phyloP scores from a whole-genome alignment of 1,284 basidiomycete species.

The Puccinia novopanici region DNA sequence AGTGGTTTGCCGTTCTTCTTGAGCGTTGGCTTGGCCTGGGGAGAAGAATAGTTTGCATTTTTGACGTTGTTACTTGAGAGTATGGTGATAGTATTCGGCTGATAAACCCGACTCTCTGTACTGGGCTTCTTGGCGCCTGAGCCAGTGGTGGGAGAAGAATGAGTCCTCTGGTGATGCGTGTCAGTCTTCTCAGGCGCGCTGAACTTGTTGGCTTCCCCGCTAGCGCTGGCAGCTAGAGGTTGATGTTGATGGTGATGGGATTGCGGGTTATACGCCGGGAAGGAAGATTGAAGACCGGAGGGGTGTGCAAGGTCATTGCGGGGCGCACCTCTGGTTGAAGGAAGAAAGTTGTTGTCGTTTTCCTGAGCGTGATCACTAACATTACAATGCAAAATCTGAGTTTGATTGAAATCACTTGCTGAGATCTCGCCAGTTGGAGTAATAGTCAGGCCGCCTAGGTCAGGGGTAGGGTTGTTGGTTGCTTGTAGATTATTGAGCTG shows the following conservation, averaged over 20 bases:
- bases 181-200: neutral
- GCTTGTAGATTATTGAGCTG: too few relatives aligned
- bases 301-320: slow-evolving; percentile 16
- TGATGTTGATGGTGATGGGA: slow-evolving; percentile 10
- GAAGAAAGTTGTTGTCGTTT: neutral
- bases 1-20: slow-evolving; percentile 36
- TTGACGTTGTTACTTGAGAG: neutral
- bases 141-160: neutral
- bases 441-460: too few relatives aligned
- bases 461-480: too few relatives aligned
- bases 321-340: neutral
- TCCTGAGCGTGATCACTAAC: neutral
- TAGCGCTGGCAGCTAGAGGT: neutral
- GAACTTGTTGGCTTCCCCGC: neutral
- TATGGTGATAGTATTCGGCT: neutral
- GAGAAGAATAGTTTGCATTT: neutral
- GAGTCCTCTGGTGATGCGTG: neutral
- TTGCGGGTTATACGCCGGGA: too few relatives aligned
- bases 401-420: slow-evolving; percentile 6
- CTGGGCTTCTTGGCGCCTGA: neutral
- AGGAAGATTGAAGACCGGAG: neutral
- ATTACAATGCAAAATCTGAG: neutral
- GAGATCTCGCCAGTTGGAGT: too few relatives aligned
- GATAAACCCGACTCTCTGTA: neutral
- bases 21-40: neutral